Evolutionary conservation across 1,284 basidiomycete genomes (phyloP).

Genomic region (Ceratobasidium sp.): DNA sequence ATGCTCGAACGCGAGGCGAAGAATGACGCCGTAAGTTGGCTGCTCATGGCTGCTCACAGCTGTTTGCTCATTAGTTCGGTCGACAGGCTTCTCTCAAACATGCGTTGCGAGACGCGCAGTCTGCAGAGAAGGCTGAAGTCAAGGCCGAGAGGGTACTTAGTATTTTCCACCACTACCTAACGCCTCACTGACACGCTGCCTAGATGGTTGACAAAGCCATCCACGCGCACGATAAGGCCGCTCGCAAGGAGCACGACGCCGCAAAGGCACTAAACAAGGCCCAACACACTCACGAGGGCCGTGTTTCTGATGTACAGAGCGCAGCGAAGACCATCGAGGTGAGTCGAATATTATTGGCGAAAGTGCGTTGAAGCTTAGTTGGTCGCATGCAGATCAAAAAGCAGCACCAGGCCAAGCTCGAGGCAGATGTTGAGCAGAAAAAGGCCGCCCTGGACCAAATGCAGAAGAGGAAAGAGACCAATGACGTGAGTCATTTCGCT

Average conservation of each 20-base stretch:
- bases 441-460: constrained; percentile 35
- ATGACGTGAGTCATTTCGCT: constrained; percentile 16
- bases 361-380: background rate
- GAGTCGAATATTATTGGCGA: background rate
- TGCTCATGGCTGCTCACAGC: background rate
- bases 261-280: constrained; percentile 43
- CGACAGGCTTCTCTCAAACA: constrained; percentile 27
- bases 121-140: constrained; percentile 33
- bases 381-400: constrained; percentile 36
- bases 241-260: constrained; percentile 40
- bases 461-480: constrained; percentile 39
- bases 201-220: constrained; percentile 42
- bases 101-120: constrained; percentile 34
- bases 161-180: background rate
- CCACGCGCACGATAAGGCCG: constrained; percentile 35
- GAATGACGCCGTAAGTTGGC: constrained; percentile 31
- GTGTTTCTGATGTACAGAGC: constrained; percentile 28
- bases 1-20: constrained; percentile 43
- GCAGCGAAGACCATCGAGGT: constrained; percentile 37
- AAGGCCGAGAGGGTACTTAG: constrained; percentile 34
- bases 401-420: constrained; percentile 38
- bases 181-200: background rate
- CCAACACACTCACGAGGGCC: constrained; percentile 34
- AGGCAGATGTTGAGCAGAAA: constrained; percentile 34
- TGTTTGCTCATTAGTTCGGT: background rate